These are phyloP conservation scores for Fraxinus anomala DNA, from an alignment of 257 asterid genomes.

Conservation along the genomic window DNA sequence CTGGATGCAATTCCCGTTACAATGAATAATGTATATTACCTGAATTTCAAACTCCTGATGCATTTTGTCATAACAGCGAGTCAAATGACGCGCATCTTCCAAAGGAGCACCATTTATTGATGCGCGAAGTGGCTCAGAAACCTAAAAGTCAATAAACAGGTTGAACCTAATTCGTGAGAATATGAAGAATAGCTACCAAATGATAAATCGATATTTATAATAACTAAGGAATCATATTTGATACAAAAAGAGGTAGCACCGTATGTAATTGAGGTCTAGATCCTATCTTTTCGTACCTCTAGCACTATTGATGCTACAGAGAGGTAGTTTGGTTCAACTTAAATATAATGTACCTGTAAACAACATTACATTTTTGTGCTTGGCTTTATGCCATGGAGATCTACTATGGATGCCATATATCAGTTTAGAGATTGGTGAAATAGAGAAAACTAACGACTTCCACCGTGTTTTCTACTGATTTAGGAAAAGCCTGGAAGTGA, in stretches of 20 bases:
- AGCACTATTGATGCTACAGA: not conserved
- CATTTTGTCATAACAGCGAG: conserved; percentile 76
- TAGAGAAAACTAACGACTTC: not conserved
- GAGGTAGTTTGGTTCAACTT: not conserved
- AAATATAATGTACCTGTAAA: not conserved
- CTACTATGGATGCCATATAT: not conserved
- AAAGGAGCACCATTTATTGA: conserved; percentile 78
- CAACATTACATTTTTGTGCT: not conserved
- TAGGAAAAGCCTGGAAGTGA: not conserved
- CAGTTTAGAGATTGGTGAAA: not conserved
- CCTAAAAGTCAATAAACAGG: conserved; percentile 43
- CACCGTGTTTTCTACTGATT: not conserved
- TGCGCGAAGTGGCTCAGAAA: conserved; percentile 78
- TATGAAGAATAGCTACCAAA: not conserved
- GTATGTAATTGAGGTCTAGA: not conserved
- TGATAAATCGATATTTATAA: not conserved
- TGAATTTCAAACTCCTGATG: conserved; percentile 88
- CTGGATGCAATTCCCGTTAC: not conserved
- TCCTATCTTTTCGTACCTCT: not conserved
- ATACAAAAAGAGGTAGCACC: not conserved
- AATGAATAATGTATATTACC: conserved; percentile 40
- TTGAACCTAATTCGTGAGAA: not conserved
- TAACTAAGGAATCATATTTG: not conserved
- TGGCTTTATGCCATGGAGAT: not conserved
- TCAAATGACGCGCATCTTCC: conserved; percentile 95